A percentile compares a stretch with the other conserved stretches of the same genome.
These are phyloP conservation scores for Periconia digitata DNA, from an alignment of 2,329 filamentous ascomycete genomes.

Conservation along the genomic window DNA sequence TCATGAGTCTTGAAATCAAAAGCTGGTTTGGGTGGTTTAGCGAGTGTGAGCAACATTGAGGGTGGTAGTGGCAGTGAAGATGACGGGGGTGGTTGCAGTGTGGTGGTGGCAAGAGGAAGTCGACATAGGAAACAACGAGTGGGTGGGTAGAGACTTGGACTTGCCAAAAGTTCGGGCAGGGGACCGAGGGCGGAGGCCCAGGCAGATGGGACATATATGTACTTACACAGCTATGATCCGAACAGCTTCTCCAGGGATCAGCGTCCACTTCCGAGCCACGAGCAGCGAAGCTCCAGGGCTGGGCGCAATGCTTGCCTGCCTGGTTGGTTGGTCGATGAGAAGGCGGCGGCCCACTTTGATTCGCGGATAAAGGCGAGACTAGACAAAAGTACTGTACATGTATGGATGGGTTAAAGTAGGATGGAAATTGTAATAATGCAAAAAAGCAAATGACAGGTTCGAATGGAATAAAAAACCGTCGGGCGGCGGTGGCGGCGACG, in stretches of 20 bases:
- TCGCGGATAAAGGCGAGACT: slow-evolving; percentile 38
- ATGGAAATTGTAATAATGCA: background rate
- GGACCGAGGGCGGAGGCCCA: no score
- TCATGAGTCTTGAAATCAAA: slow-evolving; percentile 54
- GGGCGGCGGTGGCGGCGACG: no score
- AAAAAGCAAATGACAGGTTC: background rate
- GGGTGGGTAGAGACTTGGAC: slow-evolving; percentile 24
- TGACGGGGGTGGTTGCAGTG: slow-evolving; percentile 18
- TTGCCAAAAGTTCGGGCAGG: slow-evolving; percentile 32
- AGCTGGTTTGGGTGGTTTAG: slow-evolving; percentile 50
- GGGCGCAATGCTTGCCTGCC: slow-evolving; percentile 37
- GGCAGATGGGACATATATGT: no score
- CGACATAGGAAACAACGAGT: slow-evolving; percentile 37
- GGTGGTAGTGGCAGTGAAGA: slow-evolving; percentile 18
- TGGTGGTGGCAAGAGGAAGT: slow-evolving; percentile 17
- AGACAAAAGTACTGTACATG: slow-evolving; percentile 22
- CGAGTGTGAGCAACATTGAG: slow-evolving; percentile 55
- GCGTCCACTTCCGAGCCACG: slow-evolving; percentile 39
- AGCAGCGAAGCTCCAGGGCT: slow-evolving; percentile 36
- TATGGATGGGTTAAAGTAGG: background rate
- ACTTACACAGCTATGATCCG: slow-evolving; percentile 41
- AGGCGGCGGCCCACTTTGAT: slow-evolving; percentile 37
- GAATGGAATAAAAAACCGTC: background rate
- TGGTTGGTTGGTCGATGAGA: no score
- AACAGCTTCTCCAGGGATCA: slow-evolving; percentile 36